These are phyloP conservation scores for Fragaria iinumae DNA, from an alignment of 306 rosid genomes.

Conservation along the genomic window DNA sequence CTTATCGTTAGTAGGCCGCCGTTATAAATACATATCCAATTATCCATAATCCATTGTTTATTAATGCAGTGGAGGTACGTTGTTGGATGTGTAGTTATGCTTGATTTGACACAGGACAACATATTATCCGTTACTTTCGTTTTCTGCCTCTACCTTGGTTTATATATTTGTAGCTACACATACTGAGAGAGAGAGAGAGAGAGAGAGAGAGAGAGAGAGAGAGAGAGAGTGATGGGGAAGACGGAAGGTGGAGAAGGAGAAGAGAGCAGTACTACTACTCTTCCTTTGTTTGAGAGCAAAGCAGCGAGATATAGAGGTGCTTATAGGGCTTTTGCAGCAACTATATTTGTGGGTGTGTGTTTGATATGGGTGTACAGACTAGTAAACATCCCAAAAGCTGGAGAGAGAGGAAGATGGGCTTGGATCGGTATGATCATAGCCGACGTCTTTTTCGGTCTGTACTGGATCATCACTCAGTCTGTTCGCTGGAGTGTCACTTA, in stretches of 20 bases:
- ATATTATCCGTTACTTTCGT: too few species aligned
- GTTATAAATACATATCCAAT: too few species aligned
- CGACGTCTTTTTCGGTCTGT: slow-evolving; percentile 46
- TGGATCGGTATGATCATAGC: slow-evolving; percentile 39
- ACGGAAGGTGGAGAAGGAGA: background rate
- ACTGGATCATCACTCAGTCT: slow-evolving; percentile 66
- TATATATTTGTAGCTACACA: too few species aligned
- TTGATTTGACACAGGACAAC: too few species aligned
- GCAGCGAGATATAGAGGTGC: slow-evolving; percentile 29
- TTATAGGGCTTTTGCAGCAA: slow-evolving; percentile 30
- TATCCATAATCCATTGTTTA: too few species aligned
- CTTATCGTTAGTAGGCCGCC: too few species aligned
- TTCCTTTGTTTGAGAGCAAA: slow-evolving; percentile 40
- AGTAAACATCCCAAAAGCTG: slow-evolving; percentile 13
- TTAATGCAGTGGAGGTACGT: too few species aligned
- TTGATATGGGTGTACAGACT: slow-evolving; percentile 56
- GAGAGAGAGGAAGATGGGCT: slow-evolving; percentile 24
- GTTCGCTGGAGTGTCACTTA: slow-evolving; percentile 40
- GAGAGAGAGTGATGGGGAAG: slow-evolving; percentile 17
- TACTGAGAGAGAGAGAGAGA: slow-evolving; percentile 1
- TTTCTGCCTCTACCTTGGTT: too few species aligned
- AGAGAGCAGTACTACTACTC: background rate
- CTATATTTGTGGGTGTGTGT: slow-evolving; percentile 37
- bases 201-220: slow-evolving; percentile 1
- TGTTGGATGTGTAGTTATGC: too few species aligned